These are phyloP conservation scores for Coemansia sp. DNA, from an alignment of 371 early-diverging fungal species.

Conservation along the genomic window DNA sequence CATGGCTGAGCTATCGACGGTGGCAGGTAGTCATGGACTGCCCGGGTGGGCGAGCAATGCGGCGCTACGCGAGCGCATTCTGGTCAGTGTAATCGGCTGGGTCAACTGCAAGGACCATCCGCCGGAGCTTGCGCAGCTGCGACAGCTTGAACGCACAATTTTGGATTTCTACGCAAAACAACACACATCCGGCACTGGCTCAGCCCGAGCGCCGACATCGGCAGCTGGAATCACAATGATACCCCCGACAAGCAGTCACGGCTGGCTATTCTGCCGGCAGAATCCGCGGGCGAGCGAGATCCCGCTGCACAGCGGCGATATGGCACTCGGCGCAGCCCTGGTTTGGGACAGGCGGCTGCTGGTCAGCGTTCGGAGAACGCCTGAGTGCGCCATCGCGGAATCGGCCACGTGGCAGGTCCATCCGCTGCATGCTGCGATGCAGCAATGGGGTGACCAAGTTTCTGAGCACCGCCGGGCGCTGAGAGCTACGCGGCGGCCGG, in stretches of 20 bases:
- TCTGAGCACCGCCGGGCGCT: constrained; percentile 17
- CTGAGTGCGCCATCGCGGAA: neutral
- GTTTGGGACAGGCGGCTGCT: constrained; percentile 40
- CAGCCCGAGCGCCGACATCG: neutral
- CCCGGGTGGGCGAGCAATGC: constrained; percentile 27
- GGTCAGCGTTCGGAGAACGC: constrained; percentile 4
- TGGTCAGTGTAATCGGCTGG: constrained; percentile 30
- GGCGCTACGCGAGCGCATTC: constrained; percentile 38
- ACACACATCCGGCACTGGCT: neutral
- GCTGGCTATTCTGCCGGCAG: constrained; percentile 42
- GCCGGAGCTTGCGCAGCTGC: constrained; percentile 42
- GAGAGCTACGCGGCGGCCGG: neutral
- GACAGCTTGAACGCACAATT: constrained; percentile 16
- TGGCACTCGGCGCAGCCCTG: constrained; percentile 10
- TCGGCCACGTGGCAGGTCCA: constrained; percentile 20
- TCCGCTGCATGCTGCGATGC: constrained; percentile 20
- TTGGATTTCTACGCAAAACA: neutral
- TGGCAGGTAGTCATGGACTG: neutral
- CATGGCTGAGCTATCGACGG: constrained; percentile 10
- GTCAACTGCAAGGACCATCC: constrained; percentile 40
- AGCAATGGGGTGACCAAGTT: constrained; percentile 9
- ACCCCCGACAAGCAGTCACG: constrained; percentile 21
- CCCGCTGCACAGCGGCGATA: neutral
- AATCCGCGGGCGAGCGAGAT: constrained; percentile 28
- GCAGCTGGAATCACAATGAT: constrained; percentile 26